phyloP scores from a whole-genome alignment of 108 stramenopile genomes.

The Cyclotella choctawhatcheeana region DNA sequence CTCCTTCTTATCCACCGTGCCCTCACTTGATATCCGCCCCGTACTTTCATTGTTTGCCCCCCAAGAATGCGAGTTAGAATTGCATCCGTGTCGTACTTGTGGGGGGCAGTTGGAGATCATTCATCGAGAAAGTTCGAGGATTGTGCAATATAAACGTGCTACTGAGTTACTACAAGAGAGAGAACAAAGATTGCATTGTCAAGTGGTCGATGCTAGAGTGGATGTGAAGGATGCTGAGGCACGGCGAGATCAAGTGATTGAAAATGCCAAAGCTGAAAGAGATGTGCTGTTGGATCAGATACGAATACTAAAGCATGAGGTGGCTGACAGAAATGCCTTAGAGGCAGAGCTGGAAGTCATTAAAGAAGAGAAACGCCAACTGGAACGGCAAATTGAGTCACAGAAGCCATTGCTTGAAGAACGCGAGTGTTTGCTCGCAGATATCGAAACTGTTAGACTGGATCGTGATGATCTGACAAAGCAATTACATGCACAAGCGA shows the following conservation, averaged over 20 bases:
- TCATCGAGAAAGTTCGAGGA: constrained; percentile 50
- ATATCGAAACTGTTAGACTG: constrained; percentile 22
- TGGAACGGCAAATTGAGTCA: constrained; percentile 25
- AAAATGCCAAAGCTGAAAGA: constrained; percentile 25
- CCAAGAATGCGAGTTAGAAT: constrained; percentile 50
- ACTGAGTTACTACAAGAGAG: constrained; percentile 31
- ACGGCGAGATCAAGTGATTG: constrained; percentile 13
- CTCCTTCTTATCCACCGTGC: constrained; percentile 30
- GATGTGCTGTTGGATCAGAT: constrained; percentile 41
- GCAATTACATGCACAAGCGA: constrained; percentile 13
- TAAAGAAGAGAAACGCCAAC: constrained; percentile 5
- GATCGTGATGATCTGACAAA: constrained; percentile 12
- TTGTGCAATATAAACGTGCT: constrained; percentile 45
- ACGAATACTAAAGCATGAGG: constrained; percentile 24
- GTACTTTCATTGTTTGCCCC: constrained; percentile 52
- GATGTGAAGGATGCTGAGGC: constrained; percentile 34
- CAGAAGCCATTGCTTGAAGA: constrained; percentile 36
- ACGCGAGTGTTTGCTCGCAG: constrained; percentile 28
- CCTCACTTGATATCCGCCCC: constrained; percentile 53
- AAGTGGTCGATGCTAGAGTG: constrained; percentile 34
- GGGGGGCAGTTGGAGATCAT: constrained; percentile 53
- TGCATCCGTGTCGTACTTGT: constrained; percentile 43
- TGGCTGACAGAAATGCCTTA: constrained; percentile 35
- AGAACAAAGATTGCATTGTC: constrained; percentile 28
- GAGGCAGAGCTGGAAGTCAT: constrained; percentile 22